Evolutionary conservation across 306 rosid species (phyloP).

Genomic region (Begonia peltatifolia): DNA sequence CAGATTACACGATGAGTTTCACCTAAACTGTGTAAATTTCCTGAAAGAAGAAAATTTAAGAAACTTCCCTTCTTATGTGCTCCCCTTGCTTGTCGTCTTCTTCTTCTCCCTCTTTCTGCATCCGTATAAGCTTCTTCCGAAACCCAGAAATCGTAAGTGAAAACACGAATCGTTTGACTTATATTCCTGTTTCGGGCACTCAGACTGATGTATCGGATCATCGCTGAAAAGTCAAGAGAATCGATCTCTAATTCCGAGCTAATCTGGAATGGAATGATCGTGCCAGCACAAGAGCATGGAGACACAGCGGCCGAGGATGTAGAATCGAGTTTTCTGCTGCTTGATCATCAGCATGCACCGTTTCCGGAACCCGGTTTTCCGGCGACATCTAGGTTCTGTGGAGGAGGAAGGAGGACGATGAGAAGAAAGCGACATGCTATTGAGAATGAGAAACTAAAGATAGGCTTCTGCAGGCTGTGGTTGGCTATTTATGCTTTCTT

Average conservation of each 20-base stretch:
- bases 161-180: not conserved
- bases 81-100: too few relatives aligned
- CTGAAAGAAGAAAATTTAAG: too few relatives aligned
- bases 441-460: too few relatives aligned
- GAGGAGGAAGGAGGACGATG: too few relatives aligned
- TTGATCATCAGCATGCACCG: conserved; percentile 30
- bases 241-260: not conserved
- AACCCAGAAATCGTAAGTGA: not conserved
- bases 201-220: not conserved
- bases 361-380: conserved; percentile 22
- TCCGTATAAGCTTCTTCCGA: too few relatives aligned
- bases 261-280: conserved; percentile 30
- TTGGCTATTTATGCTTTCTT: too few relatives aligned
- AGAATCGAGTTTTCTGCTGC: conserved; percentile 49
- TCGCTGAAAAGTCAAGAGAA: not conserved
- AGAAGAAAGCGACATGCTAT: too few relatives aligned
- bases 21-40: too few relatives aligned
- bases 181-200: not conserved
- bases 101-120: too few relatives aligned
- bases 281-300: conserved; percentile 54
- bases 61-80: too few relatives aligned
- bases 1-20: too few relatives aligned
- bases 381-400: not conserved
- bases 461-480: too few relatives aligned
- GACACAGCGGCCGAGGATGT: conserved; percentile 43